These are phyloP conservation scores for Coniochaeta sp. DNA, from an alignment of 2,329 filamentous ascomycete genomes.

Conservation along the genomic window DNA sequence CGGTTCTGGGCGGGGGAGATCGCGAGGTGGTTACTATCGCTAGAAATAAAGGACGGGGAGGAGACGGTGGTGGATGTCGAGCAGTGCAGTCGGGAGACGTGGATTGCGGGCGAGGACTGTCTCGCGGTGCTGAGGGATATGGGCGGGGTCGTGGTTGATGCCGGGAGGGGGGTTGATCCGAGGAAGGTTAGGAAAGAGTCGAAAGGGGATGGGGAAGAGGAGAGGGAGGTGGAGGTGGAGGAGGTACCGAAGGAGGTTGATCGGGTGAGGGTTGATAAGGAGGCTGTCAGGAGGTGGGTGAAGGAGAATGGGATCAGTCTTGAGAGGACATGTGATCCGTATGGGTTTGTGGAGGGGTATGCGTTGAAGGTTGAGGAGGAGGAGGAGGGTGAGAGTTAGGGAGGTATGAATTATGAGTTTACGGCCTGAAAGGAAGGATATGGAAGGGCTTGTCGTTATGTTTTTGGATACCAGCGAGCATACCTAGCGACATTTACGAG, in stretches of 20 bases:
- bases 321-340: constrained; percentile 60
- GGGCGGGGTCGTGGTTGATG: constrained; percentile 60
- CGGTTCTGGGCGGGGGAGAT: constrained; percentile 85
- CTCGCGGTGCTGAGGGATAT: constrained; percentile 72
- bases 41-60: constrained; percentile 26
- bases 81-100: constrained; percentile 69
- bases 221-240: constrained; percentile 18
- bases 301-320: constrained; percentile 54
- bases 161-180: constrained; percentile 30
- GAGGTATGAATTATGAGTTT: too few species aligned
- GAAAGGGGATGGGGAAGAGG: constrained; percentile 9
- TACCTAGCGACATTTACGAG: too few species aligned
- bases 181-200: constrained; percentile 5
- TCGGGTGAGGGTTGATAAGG: constrained; percentile 46
- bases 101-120: constrained; percentile 81
- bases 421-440: too few species aligned
- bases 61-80: constrained; percentile 57
- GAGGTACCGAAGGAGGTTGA: constrained; percentile 32
- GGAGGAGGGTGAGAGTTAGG: constrained; percentile 9
- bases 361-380: constrained; percentile 41
- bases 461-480: too few species aligned
- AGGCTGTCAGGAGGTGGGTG: constrained; percentile 60
- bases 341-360: constrained; percentile 67
- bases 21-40: constrained; percentile 56
- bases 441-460: too few species aligned